Evolutionary conservation across 2,329 filamentous ascomycete genomes (phyloP).

Genomic region (Colletotrichum phormii): DNA sequence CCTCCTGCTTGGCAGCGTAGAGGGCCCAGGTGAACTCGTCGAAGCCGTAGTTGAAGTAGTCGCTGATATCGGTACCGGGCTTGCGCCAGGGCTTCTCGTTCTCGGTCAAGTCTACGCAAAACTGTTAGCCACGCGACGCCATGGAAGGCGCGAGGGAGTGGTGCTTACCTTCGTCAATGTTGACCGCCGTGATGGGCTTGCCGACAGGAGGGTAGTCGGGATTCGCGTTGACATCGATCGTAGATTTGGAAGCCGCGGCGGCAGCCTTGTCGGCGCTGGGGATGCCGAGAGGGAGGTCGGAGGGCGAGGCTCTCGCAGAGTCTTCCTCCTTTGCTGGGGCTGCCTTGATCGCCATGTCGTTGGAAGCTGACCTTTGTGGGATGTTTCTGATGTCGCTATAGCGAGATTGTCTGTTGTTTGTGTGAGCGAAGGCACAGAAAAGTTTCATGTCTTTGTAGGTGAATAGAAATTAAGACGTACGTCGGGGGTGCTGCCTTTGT

Average conservation of each 20-base stretch:
- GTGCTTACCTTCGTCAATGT: slow-evolving; percentile 73
- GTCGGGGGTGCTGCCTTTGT: slow-evolving; percentile 68
- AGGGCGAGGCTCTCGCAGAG: slow-evolving; percentile 43
- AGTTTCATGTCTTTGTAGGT: not conserved
- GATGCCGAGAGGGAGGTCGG: slow-evolving; percentile 43
- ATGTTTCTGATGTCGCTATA: slow-evolving; percentile 76
- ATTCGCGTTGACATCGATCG: slow-evolving; percentile 85
- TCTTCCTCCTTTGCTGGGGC: slow-evolving; percentile 57
- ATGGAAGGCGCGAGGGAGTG: not conserved
- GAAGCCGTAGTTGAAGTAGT: slow-evolving; percentile 99
- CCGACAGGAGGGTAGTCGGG: slow-evolving; percentile 83
- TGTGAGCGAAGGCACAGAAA: not conserved
- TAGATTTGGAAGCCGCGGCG: slow-evolving; percentile 80
- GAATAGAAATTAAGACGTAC: slow-evolving; percentile 52
- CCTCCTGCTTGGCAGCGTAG: slow-evolving; percentile 90
- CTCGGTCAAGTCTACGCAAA: slow-evolving; percentile 70
- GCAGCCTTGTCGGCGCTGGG: slow-evolving; percentile 66
- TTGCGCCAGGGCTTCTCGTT: slow-evolving; percentile 96
- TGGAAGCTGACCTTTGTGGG: slow-evolving; percentile 68
- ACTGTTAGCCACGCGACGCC: not conserved
- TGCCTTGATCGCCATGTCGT: slow-evolving; percentile 60
- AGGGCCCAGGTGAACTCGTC: slow-evolving; percentile 98
- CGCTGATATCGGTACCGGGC: slow-evolving; percentile 92
- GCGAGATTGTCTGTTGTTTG: slow-evolving; percentile 63
- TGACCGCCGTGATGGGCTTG: slow-evolving; percentile 82